phyloP scores from a whole-genome alignment of 495 filamentous ascomycete species.

The Lophiostoma macrostomum region DNA sequence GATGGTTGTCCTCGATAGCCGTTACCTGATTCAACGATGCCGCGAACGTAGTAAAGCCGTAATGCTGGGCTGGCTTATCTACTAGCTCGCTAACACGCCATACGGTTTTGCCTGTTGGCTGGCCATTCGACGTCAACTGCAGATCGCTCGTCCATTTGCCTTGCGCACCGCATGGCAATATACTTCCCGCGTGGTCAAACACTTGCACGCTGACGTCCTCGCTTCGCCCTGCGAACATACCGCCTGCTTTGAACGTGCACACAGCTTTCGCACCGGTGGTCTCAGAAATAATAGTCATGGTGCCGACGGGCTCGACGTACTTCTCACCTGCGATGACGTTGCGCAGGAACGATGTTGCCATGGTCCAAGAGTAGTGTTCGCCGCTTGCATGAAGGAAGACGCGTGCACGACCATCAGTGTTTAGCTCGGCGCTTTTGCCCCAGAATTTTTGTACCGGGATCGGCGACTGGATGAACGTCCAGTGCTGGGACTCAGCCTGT shows the following conservation, averaged over 20 bases:
- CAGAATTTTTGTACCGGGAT: conserved; percentile 95
- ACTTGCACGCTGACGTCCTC: conserved; percentile 81
- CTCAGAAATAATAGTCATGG: conserved; percentile 78
- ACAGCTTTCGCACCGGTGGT: conserved; percentile 72
- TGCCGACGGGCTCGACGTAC: conserved; percentile 92
- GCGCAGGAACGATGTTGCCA: conserved; percentile 82
- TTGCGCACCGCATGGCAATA: conserved; percentile 58
- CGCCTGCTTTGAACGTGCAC: conserved; percentile 84
- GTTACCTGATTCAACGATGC: conserved; percentile 88
- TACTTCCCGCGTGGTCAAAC: conserved; percentile 60
- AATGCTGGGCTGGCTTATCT: conserved; percentile 68
- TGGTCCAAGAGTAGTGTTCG: conserved; percentile 79
- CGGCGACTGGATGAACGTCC: conserved; percentile 83
- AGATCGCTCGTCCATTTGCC: conserved; percentile 85
- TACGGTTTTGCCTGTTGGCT: conserved; percentile 52
- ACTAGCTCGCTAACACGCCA: conserved; percentile 78
- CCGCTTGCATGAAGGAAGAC: conserved; percentile 66
- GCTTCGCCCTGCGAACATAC: conserved; percentile 92
- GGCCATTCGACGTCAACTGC: conserved; percentile 53
- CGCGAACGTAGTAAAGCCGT: conserved; percentile 85
- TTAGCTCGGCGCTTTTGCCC: conserved; percentile 93
- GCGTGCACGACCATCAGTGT: conserved; percentile 81
- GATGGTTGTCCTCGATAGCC: conserved; percentile 62
- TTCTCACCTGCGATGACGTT: conserved; percentile 98
- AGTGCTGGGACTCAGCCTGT: conserved; percentile 79